Conservation (phyloP, 2,329 filamentous ascomycete species). For the Drechmeria coniospora region DNA sequence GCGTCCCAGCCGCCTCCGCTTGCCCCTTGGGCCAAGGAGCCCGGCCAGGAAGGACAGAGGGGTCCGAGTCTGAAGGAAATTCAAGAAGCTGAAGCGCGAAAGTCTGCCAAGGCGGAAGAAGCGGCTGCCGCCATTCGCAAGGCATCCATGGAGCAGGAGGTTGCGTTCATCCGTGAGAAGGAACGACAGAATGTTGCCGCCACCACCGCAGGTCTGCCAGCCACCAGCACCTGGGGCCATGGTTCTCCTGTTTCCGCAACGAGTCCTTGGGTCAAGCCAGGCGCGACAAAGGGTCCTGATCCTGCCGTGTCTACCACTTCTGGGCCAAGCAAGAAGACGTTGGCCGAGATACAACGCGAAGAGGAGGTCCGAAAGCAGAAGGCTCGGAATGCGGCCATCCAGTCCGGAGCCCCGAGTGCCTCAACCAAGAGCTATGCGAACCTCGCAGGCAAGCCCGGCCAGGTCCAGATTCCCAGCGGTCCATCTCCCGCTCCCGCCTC, state of each 20-base stretch:
- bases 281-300: conserved; percentile 24
- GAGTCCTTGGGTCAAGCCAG: conserved; percentile 54
- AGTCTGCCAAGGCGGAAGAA: conserved; percentile 80
- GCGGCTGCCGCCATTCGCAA: conserved; percentile 62
- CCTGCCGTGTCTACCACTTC: conserved; percentile 9
- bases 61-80: conserved; percentile 93
- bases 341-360: conserved; percentile 93
- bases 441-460: conserved; percentile 61
- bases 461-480: conserved; percentile 17
- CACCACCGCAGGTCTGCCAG: conserved; percentile 66
- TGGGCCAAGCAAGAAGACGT: conserved; percentile 58
- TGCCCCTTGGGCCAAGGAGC: conserved; percentile 90
- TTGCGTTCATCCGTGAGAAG: conserved; percentile 41
- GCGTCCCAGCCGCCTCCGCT: conserved; percentile 49
- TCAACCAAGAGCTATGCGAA: conserved; percentile 85
- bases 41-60: conserved; percentile 52
- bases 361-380: conserved; percentile 72
- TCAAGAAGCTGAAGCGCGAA: conserved; percentile 85
- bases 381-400: conserved; percentile 34
- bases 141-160: conserved; percentile 66
- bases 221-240: conserved; percentile 78
- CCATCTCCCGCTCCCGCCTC: conserved; percentile 20
- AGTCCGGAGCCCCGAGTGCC: conserved; percentile 30
- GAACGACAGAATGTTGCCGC: conserved; percentile 35
- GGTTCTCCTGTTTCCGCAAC: conserved; percentile 53